These are phyloP conservation scores for Leishmania tropica DNA, from an alignment of 208 protist species.

Conservation along the genomic window DNA sequence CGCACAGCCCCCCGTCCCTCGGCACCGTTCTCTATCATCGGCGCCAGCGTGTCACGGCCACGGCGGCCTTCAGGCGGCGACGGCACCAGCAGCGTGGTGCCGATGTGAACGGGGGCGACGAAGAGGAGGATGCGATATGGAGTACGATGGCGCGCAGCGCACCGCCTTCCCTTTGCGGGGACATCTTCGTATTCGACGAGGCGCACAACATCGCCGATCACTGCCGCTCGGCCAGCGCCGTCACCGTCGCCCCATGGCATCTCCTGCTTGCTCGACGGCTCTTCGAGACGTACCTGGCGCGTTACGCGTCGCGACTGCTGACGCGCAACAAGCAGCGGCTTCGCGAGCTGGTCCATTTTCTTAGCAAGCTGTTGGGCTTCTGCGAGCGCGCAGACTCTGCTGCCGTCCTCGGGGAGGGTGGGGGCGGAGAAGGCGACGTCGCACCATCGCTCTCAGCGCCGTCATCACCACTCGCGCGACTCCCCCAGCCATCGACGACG, in stretches of 20 bases:
- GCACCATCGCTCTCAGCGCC: background rate
- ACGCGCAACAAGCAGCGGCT: slow-evolving; percentile 89
- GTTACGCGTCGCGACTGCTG: slow-evolving; percentile 84
- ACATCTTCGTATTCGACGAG: slow-evolving; percentile 95
- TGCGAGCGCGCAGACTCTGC: background rate
- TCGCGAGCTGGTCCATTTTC: slow-evolving; percentile 77
- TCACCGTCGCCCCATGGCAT: slow-evolving; percentile 45
- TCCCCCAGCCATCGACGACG: background rate
- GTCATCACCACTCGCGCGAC: background rate
- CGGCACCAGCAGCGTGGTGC: background rate
- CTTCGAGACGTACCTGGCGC: slow-evolving; percentile 63
- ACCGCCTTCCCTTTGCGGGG: slow-evolving; percentile 66
- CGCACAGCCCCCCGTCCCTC: slow-evolving; percentile 7
- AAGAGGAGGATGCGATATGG: slow-evolving; percentile 15
- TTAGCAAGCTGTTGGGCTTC: slow-evolving; percentile 37
- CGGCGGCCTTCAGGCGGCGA: slow-evolving; percentile 9
- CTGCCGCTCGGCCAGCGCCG: slow-evolving; percentile 83
- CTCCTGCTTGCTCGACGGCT: slow-evolving; percentile 43
- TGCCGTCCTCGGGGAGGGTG: background rate
- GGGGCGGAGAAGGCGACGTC: background rate
- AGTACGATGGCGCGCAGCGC: slow-evolving; percentile 25
- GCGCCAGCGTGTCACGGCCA: slow-evolving; percentile 21
- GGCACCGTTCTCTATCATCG: slow-evolving; percentile 34
- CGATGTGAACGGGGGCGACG: background rate
- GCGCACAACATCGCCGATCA: slow-evolving; percentile 96